Conservation (phyloP, 129 eudicot genomes). For the Flaveria bidentis region DNA sequence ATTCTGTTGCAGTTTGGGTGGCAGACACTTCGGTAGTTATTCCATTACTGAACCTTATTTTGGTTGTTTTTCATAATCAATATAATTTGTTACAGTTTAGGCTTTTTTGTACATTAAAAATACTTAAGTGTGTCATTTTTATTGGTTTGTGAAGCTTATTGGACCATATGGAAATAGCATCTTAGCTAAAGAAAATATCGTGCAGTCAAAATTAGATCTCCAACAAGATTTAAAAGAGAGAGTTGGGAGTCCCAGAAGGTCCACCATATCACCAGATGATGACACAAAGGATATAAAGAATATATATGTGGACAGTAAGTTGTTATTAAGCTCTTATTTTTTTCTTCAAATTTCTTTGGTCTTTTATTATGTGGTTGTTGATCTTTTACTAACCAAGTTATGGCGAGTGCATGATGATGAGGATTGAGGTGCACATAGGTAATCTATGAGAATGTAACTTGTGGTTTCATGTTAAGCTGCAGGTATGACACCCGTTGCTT, state of each 20-base stretch:
- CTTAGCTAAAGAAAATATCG: constrained; percentile 40
- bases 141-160: constrained; percentile 45
- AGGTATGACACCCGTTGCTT: constrained; percentile 67
- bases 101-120: not conserved
- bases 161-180: constrained; percentile 50
- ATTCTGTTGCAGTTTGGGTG: constrained; percentile 89
- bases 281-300: constrained; percentile 83
- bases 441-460: constrained; percentile 19
- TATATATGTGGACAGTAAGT: constrained; percentile 93
- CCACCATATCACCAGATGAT: constrained; percentile 59
- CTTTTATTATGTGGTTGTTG: constrained; percentile 1
- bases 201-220: constrained; percentile 41
- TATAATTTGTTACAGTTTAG: constrained; percentile 9
- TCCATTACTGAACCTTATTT: constrained; percentile 7
- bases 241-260: constrained; percentile 50
- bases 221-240: constrained; percentile 49
- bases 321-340: not conserved
- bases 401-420: not conserved
- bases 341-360: not conserved
- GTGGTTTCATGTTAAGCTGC: constrained; percentile 45
- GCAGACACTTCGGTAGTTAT: constrained; percentile 73
- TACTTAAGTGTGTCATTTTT: not conserved
- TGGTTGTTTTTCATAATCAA: not conserved
- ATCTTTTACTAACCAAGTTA: constrained; percentile 11
- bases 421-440: not conserved